These are phyloP conservation scores for Aspergillus ostianus DNA, from an alignment of 495 filamentous ascomycete species.

Conservation along the genomic window DNA sequence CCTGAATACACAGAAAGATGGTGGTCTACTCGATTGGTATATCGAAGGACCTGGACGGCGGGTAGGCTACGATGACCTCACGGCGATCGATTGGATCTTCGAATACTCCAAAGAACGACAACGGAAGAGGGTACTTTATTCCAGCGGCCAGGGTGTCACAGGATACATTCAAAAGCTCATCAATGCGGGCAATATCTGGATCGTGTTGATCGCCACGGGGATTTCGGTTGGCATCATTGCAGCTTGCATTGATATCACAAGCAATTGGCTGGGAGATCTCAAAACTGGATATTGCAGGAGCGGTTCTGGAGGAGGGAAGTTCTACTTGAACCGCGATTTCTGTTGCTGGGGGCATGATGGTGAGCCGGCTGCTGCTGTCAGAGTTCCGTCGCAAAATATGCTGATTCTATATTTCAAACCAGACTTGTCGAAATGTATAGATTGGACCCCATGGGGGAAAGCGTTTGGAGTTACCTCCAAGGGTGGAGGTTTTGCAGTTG, in stretches of 20 bases:
- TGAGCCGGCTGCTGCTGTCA: conserved; percentile 24
- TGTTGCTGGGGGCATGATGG: conserved; percentile 91
- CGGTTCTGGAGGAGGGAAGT: conserved; percentile 71
- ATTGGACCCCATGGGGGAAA: conserved; percentile 82
- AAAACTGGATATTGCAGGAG: conserved; percentile 87
- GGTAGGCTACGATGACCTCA: conserved; percentile 94
- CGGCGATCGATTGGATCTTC: conserved; percentile 99
- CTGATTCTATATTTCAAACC: conserved; percentile 6
- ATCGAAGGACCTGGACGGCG: conserved; percentile 85
- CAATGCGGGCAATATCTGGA: conserved; percentile 89
- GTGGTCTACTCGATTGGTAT: conserved; percentile 75
- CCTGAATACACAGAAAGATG: conserved; percentile 58
- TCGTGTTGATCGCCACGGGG: conserved; percentile 76
- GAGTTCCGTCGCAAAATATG: not conserved
- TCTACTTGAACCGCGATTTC: conserved; percentile 86
- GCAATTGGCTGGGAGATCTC: conserved; percentile 89
- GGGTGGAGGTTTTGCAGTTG: conserved; percentile 72
- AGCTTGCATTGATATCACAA: conserved; percentile 86
- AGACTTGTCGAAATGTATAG: conserved; percentile 71
- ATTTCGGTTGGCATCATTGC: conserved; percentile 80
- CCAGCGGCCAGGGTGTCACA: conserved; percentile 65
- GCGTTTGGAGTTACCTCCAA: conserved; percentile 64
- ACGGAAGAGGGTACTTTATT: conserved; percentile 71
- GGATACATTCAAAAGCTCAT: conserved; percentile 69
- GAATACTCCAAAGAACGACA: conserved; percentile 97